phyloP scores from a whole-genome alignment of 2,329 filamentous ascomycete species.

The Trichothecium sympodiale region DNA sequence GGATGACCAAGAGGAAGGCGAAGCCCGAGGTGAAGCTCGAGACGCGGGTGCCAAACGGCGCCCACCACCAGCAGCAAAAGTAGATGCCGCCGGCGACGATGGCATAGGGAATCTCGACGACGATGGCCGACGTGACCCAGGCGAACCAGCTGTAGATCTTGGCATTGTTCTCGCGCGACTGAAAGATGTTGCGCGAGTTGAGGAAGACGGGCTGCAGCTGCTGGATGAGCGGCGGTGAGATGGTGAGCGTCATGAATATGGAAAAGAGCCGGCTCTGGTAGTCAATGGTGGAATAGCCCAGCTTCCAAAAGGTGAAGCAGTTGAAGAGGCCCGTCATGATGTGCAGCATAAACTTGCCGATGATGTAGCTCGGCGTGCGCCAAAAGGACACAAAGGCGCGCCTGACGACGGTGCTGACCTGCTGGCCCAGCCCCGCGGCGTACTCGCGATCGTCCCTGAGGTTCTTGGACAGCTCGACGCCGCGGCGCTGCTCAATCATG shows the following conservation, averaged over 20 bases:
- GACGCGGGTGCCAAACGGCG: conserved; percentile 34
- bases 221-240: conserved; percentile 64
- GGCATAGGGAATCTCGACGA: conserved; percentile 61
- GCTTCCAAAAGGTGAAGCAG: conserved; percentile 58
- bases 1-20: conserved; percentile 50
- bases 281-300: conserved; percentile 45
- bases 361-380: conserved; percentile 51
- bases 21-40: conserved; percentile 48
- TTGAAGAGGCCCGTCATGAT: conserved; percentile 57
- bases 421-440: conserved; percentile 45
- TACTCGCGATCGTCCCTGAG: conserved; percentile 47
- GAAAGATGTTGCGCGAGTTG: conserved; percentile 54
- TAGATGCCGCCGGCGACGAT: conserved; percentile 47
- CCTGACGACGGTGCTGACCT: conserved; percentile 41
- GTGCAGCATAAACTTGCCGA: conserved; percentile 52
- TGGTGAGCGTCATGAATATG: conserved; percentile 66
- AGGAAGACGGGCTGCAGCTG: conserved; percentile 67
- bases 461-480: conserved; percentile 21
- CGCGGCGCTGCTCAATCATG: conserved; percentile 34
- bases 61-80: conserved; percentile 45
- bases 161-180: conserved; percentile 61
- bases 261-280: conserved; percentile 65
- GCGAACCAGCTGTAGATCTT: conserved; percentile 73
- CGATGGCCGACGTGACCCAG: conserved; percentile 52
- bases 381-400: conserved; percentile 54